These are phyloP conservation scores for Pichia sp. DNA, from an alignment of 1,139 yeast genomes.

Conservation along the genomic window DNA sequence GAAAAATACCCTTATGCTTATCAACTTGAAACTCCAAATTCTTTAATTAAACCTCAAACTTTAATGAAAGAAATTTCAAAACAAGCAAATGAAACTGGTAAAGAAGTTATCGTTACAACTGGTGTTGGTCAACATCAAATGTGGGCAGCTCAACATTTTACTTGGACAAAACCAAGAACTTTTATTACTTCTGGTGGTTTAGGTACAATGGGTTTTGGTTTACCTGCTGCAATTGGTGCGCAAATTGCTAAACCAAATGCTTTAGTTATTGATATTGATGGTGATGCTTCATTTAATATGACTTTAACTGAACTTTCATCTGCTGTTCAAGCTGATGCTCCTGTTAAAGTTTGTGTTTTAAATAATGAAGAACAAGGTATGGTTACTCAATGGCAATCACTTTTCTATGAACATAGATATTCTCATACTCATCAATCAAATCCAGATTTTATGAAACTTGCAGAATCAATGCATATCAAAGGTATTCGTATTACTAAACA, in stretches of 20 bases:
- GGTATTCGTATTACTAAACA: constrained; percentile 70
- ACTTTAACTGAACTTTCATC: constrained; percentile 87
- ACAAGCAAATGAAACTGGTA: constrained; percentile 59
- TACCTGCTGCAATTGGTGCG: constrained; percentile 98
- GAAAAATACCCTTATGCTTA: constrained; percentile 78
- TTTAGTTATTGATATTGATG: constrained; percentile 91
- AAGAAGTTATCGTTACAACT: constrained; percentile 82
- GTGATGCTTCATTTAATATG: constrained; percentile 98
- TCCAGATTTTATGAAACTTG: constrained; percentile 88
- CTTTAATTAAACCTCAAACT: constrained; percentile 88
- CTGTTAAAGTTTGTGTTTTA: constrained; percentile 79
- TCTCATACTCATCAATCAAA: constrained; percentile 93
- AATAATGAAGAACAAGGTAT: constrained; percentile 99
- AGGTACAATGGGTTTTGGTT: constrained; percentile 98
- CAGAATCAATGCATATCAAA: constrained; percentile 88
- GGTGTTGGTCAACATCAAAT: constrained; percentile 99
- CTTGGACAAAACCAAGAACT: constrained; percentile 86
- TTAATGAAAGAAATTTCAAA: constrained; percentile 72
- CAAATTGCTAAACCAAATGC: constrained; percentile 95
- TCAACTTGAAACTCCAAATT: constrained; percentile 69
- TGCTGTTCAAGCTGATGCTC: constrained; percentile 90
- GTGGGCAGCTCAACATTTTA: constrained; percentile 99
- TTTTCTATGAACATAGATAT: constrained; percentile 93
- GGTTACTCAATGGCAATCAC: constrained; percentile 99
- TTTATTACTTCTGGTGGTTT: constrained; percentile 97